Evolutionary conservation across 306 rosid species (phyloP).

Genomic region (Geum urbanum): DNA sequence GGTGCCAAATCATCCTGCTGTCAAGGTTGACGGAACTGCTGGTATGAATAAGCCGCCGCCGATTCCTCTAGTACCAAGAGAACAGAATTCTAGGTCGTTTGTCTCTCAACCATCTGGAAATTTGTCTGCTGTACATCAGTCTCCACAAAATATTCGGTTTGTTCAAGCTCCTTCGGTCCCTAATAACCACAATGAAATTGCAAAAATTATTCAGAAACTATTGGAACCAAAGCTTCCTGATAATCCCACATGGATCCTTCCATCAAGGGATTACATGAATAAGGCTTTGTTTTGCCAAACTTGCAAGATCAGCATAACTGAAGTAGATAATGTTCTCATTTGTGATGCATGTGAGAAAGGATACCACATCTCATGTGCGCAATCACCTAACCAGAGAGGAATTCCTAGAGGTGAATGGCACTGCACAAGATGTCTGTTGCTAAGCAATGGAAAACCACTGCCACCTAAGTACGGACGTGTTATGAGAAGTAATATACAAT

Average conservation of each 20-base stretch:
- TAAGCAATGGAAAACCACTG: slow-evolving; percentile 90
- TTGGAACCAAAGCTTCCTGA: slow-evolving; percentile 77
- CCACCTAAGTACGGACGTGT: slow-evolving; percentile 99
- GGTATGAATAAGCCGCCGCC: slow-evolving; percentile 32
- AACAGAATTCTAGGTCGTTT: slow-evolving; percentile 61
- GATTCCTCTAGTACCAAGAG: slow-evolving; percentile 46
- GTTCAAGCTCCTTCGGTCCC: slow-evolving; percentile 59
- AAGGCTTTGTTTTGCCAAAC: slow-evolving; percentile 80
- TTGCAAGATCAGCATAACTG: slow-evolving; percentile 73
- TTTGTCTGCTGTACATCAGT: slow-evolving; percentile 48
- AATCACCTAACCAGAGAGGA: slow-evolving; percentile 66
- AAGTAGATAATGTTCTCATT: slow-evolving; percentile 80
- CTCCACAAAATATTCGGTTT: slow-evolving; percentile 50
- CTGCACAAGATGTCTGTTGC: slow-evolving; percentile 71
- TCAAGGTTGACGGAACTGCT: slow-evolving; percentile 53
- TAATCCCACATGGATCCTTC: slow-evolving; percentile 94
- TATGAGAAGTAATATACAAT: slow-evolving; percentile 77
- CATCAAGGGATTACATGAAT: slow-evolving; percentile 97
- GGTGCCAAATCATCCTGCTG: slow-evolving; percentile 44
- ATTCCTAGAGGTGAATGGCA: slow-evolving; percentile 98
- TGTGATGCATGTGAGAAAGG: slow-evolving; percentile 99
- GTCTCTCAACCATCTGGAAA: slow-evolving; percentile 64
- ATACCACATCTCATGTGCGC: slow-evolving; percentile 78
- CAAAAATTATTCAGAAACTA: slow-evolving; percentile 70
- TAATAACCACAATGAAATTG: slow-evolving; percentile 67